Base-by-base conservation (phyloP, 139 green algal species). In the Asterochloris sp. region DNA sequence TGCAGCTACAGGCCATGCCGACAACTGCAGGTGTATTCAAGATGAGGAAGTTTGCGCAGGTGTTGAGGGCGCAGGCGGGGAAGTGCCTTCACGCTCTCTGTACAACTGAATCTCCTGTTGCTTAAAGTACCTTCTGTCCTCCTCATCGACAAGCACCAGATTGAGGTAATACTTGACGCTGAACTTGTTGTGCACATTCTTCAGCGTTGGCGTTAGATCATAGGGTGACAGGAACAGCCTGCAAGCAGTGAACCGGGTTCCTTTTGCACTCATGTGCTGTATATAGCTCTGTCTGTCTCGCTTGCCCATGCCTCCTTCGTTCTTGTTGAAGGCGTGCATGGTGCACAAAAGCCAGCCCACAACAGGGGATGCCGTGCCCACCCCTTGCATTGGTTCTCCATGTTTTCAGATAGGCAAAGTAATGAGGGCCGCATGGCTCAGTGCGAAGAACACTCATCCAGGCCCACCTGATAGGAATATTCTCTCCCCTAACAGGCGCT, bases 141-240 rank as follows among this genome's bases (percentile, higher is more conserved):
- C 97, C 76, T 99, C 96, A 85, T 99, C 97, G 78, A 99, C 95
- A 81, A 99, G 92, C 84, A 99, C 97, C 74, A 99, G 91, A 88
- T 99, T 99, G 24, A 99, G 88, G 85, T 94, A 98, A 92, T 99
- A 99, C 77, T 93, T 93, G n/a, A 99, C 97, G 29, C 84, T 95
- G 88, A 96, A 91, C 87, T 97, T 98, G 91, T 99, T 98, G 91
- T 97, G 95, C 71, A 99, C 91, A 29, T 97, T 95, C 21, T 89
- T 89, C 89, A 99, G 98, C 11, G 94, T 96, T 21, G 97, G 97
- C 21, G 95, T 96, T 19, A 99, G 88, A 82, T 99, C 94, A 80
- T 98, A 99, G 1, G 97, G 95, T 16, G 88, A 91, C 74, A 99
- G 88, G 84, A 97, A 98, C 86, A 99, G 87, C 82, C 96, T 95